A percentile compares a stretch with the other conserved stretches of the same genome.
These are phyloP conservation scores for Wakefieldia striispora DNA, from an alignment of 768 basidiomycete species.

Conservation along the genomic window DNA sequence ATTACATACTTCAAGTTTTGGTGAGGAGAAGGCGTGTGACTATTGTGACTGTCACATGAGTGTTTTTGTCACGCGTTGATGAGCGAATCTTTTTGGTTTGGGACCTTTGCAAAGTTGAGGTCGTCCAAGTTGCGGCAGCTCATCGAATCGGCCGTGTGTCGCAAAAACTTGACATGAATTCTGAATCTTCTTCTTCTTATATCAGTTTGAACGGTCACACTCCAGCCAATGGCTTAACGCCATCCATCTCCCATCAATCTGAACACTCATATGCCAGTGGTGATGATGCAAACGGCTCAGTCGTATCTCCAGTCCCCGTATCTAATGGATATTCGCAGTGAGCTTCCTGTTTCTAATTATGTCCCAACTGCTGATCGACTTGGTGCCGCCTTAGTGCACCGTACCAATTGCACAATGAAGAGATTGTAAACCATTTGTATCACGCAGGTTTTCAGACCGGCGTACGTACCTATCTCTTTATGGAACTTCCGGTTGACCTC, in stretches of 20 bases:
- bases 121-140: background rate
- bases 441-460: conserved; percentile 79
- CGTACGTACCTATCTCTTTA: conserved; percentile 45
- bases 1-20: too few relatives aligned
- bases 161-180: conserved; percentile 23
- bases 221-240: conserved; percentile 48
- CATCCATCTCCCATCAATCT: conserved; percentile 36
- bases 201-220: conserved; percentile 51
- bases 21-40: conserved; percentile 5
- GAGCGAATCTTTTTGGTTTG: conserved; percentile 18
- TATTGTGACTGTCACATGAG: conserved; percentile 20
- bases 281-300: conserved; percentile 25
- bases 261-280: conserved; percentile 39
- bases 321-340: conserved; percentile 61
- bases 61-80: conserved; percentile 18
- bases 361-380: conserved; percentile 6
- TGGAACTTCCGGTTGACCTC: conserved; percentile 10
- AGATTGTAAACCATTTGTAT: conserved; percentile 76
- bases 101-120: conserved; percentile 2
- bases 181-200: conserved; percentile 32
- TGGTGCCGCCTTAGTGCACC: conserved; percentile 33
- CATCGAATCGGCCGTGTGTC: conserved; percentile 2
- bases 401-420: conserved; percentile 68
- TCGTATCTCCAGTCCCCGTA: conserved; percentile 37
- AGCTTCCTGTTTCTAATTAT: conserved; percentile 31